Conservation (phyloP, 306 rosid species). For the Aeschynomene evenia region DNA sequence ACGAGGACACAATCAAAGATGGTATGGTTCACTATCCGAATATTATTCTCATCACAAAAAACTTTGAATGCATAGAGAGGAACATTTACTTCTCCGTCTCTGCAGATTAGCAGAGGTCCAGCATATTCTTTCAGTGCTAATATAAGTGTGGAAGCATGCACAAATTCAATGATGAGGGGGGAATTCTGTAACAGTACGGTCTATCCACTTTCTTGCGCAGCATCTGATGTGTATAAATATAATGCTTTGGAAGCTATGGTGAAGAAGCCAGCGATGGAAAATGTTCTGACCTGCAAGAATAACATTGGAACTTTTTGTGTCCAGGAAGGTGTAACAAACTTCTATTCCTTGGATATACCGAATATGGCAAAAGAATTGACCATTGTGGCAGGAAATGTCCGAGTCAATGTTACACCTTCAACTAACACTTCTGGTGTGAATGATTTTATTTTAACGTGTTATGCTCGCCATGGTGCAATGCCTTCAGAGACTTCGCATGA, state of each 20-base stretch:
- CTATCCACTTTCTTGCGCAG: slow-evolving; percentile 66
- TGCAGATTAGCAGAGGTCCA: slow-evolving; percentile 77
- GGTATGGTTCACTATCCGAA: slow-evolving; percentile 49
- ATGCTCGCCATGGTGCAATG: slow-evolving; percentile 80
- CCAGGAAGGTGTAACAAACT: slow-evolving; percentile 50
- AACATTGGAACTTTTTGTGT: slow-evolving; percentile 51
- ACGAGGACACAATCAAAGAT: slow-evolving; percentile 88
- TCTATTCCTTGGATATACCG: slow-evolving; percentile 64
- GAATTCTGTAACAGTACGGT: slow-evolving; percentile 79
- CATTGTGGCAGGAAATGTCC: slow-evolving; percentile 54
- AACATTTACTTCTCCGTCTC: slow-evolving; percentile 14
- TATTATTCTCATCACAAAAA: slow-evolving; percentile 11
- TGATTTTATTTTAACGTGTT: slow-evolving; percentile 60
- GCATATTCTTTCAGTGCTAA: slow-evolving; percentile 73
- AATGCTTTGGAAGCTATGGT: slow-evolving; percentile 33
- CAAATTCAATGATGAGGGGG: slow-evolving; percentile 65
- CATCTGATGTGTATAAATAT: slow-evolving; percentile 38
- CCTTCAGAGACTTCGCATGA: slow-evolving; percentile 71
- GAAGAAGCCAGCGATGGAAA: slow-evolving; percentile 40
- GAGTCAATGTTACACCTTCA: slow-evolving; percentile 43
- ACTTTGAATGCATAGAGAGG: slow-evolving; percentile 5
- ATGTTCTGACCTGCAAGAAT: slow-evolving; percentile 60
- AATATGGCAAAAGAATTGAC: slow-evolving; percentile 66
- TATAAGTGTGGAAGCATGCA: slow-evolving; percentile 81
- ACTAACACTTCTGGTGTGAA: slow-evolving; percentile 34